Evolutionary conservation across 2,329 filamentous ascomycete genomes (phyloP).

Genomic region (Endoconidiophora laricicola): DNA sequence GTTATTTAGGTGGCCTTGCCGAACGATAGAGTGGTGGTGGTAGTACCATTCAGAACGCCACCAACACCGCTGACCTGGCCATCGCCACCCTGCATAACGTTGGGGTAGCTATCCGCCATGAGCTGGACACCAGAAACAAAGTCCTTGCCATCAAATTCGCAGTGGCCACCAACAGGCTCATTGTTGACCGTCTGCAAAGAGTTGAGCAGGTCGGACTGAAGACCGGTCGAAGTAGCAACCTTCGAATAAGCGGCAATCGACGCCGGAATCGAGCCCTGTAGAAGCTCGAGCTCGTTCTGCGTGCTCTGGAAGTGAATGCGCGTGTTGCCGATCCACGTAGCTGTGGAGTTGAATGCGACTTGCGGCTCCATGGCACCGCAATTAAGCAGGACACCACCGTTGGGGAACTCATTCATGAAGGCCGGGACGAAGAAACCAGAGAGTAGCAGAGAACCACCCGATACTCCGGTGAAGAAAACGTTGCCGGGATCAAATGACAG

Average conservation of each 20-base stretch:
- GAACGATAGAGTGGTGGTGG: slow-evolving; percentile 5
- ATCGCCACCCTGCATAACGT: slow-evolving; percentile 32
- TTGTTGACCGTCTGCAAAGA: slow-evolving; percentile 40
- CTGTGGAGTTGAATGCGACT: slow-evolving; percentile 28
- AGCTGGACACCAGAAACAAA: slow-evolving; percentile 41
- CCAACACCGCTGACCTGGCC: slow-evolving; percentile 33
- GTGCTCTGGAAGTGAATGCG: slow-evolving; percentile 41
- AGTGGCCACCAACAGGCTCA: slow-evolving; percentile 38
- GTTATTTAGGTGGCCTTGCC: slow-evolving; percentile 10
- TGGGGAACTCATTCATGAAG: slow-evolving; percentile 33
- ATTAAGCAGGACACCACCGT: slow-evolving; percentile 36
- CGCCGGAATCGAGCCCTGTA: slow-evolving; percentile 34
- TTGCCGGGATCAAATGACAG: slow-evolving; percentile 35
- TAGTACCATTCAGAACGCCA: slow-evolving; percentile 26
- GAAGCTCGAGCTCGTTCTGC: slow-evolving; percentile 29
- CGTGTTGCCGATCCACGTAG: slow-evolving; percentile 27
- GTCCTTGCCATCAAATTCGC: slow-evolving; percentile 36
- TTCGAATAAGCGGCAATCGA: slow-evolving; percentile 35
- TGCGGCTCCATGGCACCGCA: slow-evolving; percentile 38
- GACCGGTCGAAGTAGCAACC: slow-evolving; percentile 26
- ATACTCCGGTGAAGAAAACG: slow-evolving; percentile 42
- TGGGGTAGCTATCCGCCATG: slow-evolving; percentile 35
- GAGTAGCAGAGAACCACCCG: slow-evolving; percentile 36
- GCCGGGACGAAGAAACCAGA: slow-evolving; percentile 41
- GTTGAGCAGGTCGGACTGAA: slow-evolving; percentile 29